phyloP scores from a whole-genome alignment of 306 rosid genomes.

The Prunus davidiana region DNA sequence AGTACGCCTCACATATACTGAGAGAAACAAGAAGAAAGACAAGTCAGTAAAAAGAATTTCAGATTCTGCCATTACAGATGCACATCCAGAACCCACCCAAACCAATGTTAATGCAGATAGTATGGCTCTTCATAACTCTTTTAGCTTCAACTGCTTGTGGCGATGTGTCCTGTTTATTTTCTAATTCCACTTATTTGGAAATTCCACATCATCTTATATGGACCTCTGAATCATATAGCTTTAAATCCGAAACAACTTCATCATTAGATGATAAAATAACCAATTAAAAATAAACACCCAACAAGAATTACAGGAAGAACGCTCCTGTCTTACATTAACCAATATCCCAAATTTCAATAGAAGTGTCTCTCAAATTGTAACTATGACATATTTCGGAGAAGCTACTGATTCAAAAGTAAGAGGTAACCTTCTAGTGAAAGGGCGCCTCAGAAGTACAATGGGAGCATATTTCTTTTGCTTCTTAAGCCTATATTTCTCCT shows the following conservation, averaged over 20 bases:
- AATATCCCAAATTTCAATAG: not conserved
- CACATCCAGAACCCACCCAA: not conserved
- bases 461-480: constrained; percentile 98
- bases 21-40: constrained; percentile 15
- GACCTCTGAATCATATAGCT: too few species aligned
- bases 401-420: not conserved
- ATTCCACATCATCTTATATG: too few species aligned
- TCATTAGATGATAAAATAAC: too few species aligned
- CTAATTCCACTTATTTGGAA: too few species aligned
- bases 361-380: not conserved
- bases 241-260: too few species aligned
- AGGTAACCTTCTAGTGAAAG: constrained; percentile 70
- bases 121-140: not conserved
- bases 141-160: not conserved
- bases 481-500: constrained; percentile 92
- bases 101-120: not conserved
- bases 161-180: too few species aligned
- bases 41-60: constrained; percentile 15
- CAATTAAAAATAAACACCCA: too few species aligned
- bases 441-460: constrained; percentile 78
- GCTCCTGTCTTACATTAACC: not conserved
- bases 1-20: constrained; percentile 97
- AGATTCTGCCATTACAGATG: not conserved
- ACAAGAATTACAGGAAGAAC: too few species aligned
- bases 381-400: too few species aligned